Percentiles rank a stretch among this genome's conserved stretches.
These are phyloP conservation scores for Phyllosticta citriasiana DNA, from an alignment of 2,329 filamentous ascomycete species.

Conservation along the genomic window DNA sequence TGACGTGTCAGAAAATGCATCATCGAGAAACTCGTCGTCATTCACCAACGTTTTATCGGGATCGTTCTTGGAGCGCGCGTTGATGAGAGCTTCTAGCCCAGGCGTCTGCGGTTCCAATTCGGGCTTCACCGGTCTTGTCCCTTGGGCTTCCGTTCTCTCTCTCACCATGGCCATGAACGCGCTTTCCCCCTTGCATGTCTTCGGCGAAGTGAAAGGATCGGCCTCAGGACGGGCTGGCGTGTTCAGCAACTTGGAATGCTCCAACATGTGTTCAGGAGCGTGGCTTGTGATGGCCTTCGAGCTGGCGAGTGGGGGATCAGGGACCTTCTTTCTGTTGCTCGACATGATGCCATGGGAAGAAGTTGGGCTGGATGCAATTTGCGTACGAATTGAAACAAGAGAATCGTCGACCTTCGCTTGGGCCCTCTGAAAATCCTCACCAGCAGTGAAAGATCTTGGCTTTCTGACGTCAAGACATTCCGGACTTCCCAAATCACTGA, in stretches of 20 bases:
- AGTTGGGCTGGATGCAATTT: not conserved
- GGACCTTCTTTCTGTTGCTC: slow-evolving; percentile 33
- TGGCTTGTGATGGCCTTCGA: slow-evolving; percentile 32
- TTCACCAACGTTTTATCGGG: slow-evolving; percentile 20
- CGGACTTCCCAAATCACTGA: not conserved
- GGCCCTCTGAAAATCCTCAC: not conserved
- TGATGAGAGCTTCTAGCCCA: not conserved
- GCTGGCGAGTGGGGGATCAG: slow-evolving; percentile 29
- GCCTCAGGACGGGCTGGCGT: not conserved
- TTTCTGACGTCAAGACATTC: not conserved
- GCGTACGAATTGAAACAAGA: not conserved
- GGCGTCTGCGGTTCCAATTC: not conserved
- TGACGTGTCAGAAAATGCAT: not conserved
- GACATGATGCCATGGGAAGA: slow-evolving; percentile 20
- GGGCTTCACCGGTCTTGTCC: not conserved
- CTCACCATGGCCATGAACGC: slow-evolving; percentile 4
- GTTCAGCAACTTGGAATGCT: not conserved
- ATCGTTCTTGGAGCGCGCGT: not conserved
- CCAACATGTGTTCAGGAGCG: slow-evolving; percentile 14
- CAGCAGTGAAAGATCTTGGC: not conserved
- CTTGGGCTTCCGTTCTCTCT: slow-evolving; percentile 6
- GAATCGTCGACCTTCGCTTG: not conserved
- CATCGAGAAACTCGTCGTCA: slow-evolving; percentile 7
- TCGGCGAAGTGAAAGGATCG: not conserved
- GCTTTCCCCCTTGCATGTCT: not conserved